Base-by-base conservation (phyloP, 2,329 filamentous ascomycete species). In the Epichloe aotearoae region DNA sequence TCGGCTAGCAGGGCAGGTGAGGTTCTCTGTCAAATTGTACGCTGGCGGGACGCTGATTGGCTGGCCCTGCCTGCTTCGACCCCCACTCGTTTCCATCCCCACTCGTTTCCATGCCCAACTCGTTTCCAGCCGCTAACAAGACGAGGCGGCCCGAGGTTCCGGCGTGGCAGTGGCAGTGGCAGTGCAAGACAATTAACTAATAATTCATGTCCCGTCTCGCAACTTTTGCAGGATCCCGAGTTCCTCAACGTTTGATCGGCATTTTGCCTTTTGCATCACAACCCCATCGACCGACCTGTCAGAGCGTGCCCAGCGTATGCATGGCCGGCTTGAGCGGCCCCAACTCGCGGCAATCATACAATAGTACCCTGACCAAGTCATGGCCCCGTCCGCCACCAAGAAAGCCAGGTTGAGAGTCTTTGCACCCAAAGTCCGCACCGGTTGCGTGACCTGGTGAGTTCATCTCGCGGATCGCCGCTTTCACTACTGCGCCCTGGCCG, bases 391-490 rank as follows among this genome's bases (percentile, higher is more conserved):
- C 33, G 20, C 41, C 33, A 38, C 41, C 40, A 50, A 38, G 48
- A 50, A 45, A n/a, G 11, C 40, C 10, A 50, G 48, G 19, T 38
- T 38, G 41, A 38, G 48, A 38, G 48, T 33, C 15, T 50, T 50
- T 39, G 30, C 48, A 15, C 48, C 48, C 19, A 50, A 50, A 50
- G 48, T 45, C 20, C 48, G 41, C 48, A 50, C 48, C 20, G 48
- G 48, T 26, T 50, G 48, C 34, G 40, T 45, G 33, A 50, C 48
- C 33, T 50, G 48, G 48, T 50, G 39, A 45, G 48, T 45, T 38
- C 14, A 14, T 34, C 26, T 17, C 11, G 38, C 37, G 15, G 37
- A 20, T 20, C 23, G 23, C 14, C 26, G 17, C 37, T 26, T 40
- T 23, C 37, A 15, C n/a, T 20, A n/a, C 5, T 5, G 39, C 0